Percentiles rank a stretch among this genome's conserved stretches.
These are phyloP conservation scores for Paecilomyces dactylethromorphus DNA, from an alignment of 2,329 filamentous ascomycete genomes.

Conservation along the genomic window DNA sequence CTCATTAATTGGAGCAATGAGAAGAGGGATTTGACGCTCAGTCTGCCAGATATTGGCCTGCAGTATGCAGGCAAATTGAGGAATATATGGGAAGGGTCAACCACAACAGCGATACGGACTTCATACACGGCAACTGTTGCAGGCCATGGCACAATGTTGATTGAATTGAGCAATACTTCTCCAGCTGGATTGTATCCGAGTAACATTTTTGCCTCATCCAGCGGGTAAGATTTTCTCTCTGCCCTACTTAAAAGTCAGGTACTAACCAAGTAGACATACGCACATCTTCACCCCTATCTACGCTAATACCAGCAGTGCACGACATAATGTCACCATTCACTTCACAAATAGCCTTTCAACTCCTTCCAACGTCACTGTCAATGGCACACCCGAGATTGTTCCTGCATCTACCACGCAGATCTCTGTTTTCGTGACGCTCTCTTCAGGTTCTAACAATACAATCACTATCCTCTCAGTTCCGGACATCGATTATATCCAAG, in stretches of 20 bases:
- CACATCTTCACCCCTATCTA: constrained; percentile 12
- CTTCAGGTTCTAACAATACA: constrained; percentile 17
- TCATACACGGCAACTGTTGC: constrained; percentile 17
- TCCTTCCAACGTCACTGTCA: neutral
- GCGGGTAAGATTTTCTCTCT: constrained; percentile 10
- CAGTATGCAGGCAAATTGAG: constrained; percentile 26
- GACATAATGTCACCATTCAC: constrained; percentile 15
- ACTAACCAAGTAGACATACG: neutral
- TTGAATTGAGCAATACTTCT: constrained; percentile 21
- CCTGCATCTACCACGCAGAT: constrained; percentile 3
- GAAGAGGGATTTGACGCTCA: constrained; percentile 36
- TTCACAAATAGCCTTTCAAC: constrained; percentile 9
- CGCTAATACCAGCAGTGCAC: constrained; percentile 20
- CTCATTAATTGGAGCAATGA: constrained; percentile 47
- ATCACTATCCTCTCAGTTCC: constrained; percentile 14
- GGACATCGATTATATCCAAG: constrained; percentile 13
- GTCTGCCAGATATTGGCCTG: constrained; percentile 38
- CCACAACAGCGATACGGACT: constrained; percentile 13
- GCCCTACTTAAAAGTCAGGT: neutral
- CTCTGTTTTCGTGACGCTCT: constrained; percentile 11
- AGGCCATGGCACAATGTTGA: constrained; percentile 23
- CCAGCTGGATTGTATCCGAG: constrained; percentile 15
- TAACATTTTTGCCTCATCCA: constrained; percentile 8
- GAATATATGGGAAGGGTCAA: constrained; percentile 22
- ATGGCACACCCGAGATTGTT: constrained; percentile 2